Evolutionary conservation across 2,329 filamentous ascomycete species (phyloP).

Genomic region (Stagonosporopsis chrysanthemi): DNA sequence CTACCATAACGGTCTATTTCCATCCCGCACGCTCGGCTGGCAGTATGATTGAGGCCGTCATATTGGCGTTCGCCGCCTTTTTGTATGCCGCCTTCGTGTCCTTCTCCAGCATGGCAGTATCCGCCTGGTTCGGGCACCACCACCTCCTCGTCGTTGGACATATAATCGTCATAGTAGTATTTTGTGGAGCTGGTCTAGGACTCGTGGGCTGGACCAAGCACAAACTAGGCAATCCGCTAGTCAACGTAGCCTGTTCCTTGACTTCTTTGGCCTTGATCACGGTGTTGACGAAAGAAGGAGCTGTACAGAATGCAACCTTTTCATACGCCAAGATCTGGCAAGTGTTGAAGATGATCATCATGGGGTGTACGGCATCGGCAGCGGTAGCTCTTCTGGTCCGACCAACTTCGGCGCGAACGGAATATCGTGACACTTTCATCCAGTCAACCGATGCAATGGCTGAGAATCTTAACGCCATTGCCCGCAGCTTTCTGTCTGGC

Average conservation of each 20-base stretch:
- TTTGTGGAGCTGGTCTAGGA: conserved; percentile 84
- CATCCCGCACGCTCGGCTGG: conserved; percentile 86
- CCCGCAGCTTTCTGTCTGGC: conserved; percentile 82
- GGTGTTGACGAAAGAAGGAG: conserved; percentile 88
- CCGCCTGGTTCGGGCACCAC: conserved; percentile 76
- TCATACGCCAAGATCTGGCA: conserved; percentile 84
- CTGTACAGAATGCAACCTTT: conserved; percentile 82
- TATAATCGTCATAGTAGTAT: conserved; percentile 79
- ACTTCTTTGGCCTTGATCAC: conserved; percentile 89
- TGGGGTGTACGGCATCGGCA: conserved; percentile 64
- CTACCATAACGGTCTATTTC: conserved; percentile 93
- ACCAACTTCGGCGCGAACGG: conserved; percentile 76
- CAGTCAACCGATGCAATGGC: conserved; percentile 77
- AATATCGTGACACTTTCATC: conserved; percentile 76
- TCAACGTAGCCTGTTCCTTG: conserved; percentile 81
- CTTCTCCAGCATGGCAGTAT: conserved; percentile 86
- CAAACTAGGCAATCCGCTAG: conserved; percentile 76
- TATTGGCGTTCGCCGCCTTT: conserved; percentile 80
- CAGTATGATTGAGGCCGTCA: conserved; percentile 85
- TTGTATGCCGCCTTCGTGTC: conserved; percentile 78
- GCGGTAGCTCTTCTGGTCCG: conserved; percentile 71
- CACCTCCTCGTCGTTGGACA: conserved; percentile 76
- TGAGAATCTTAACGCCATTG: conserved; percentile 82
- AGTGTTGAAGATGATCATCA: conserved; percentile 61
- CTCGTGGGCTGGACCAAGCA: conserved; percentile 90